phyloP scores from a whole-genome alignment of 106 monocot genomes.

The Dioscorea alata region DNA sequence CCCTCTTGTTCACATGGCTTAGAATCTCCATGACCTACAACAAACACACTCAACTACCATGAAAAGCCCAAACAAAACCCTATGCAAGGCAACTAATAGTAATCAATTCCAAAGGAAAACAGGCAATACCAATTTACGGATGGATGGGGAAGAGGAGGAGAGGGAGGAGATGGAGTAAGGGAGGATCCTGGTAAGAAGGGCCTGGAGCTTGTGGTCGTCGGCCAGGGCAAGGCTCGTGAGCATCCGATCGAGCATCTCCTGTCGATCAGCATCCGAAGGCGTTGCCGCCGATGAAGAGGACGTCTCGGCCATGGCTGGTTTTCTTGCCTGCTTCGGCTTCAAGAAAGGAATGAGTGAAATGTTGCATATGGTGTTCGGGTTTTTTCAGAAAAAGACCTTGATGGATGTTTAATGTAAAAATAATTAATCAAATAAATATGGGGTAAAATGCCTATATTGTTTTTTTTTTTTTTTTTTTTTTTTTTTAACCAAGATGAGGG shows the following conservation, averaged over 20 bases:
- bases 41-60: not conserved
- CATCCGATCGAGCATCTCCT: conserved; percentile 92
- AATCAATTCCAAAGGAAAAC: not conserved
- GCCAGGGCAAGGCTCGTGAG: conserved; percentile 89
- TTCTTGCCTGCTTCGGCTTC: no score
- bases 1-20: conserved; percentile 87
- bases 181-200: conserved; percentile 66
- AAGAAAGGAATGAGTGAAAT: no score
- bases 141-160: conserved; percentile 62
- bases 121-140: conserved; percentile 60
- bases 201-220: conserved; percentile 63
- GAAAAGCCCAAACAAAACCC: not conserved
- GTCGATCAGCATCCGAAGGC: conserved; percentile 51
- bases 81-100: not conserved
- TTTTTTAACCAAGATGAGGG: no score
- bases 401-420: no score
- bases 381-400: no score
- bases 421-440: no score
- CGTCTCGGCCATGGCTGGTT: no score
- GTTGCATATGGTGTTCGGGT: no score
- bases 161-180: conserved; percentile 89
- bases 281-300: conserved; percentile 14
- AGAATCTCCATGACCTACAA: conserved; percentile 89
- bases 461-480: no score
- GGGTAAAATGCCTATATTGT: no score